phyloP scores from a whole-genome alignment of 345 rosid genomes.

The Cardiospermum halicacabum region DNA sequence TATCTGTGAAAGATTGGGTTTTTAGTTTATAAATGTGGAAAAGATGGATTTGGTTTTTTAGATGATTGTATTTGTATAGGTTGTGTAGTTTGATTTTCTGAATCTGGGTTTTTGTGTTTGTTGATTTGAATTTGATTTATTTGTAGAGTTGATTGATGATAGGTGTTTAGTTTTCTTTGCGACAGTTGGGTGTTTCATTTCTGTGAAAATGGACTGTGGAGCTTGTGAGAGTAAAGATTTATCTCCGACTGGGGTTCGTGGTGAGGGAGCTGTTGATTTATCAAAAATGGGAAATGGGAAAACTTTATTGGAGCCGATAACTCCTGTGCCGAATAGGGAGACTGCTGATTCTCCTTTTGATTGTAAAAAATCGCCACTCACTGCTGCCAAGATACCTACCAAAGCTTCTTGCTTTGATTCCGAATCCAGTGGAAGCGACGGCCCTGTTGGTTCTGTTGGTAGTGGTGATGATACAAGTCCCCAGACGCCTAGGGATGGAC shows the following conservation, averaged over 20 bases:
- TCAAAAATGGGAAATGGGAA: background rate
- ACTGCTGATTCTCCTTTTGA: constrained; percentile 30
- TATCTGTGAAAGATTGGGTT: background rate
- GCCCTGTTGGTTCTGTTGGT: background rate
- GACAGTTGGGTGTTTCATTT: constrained; percentile 8
- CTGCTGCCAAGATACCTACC: constrained; percentile 17
- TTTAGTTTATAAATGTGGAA: background rate
- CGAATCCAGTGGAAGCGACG: constrained; percentile 9
- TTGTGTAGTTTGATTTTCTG: background rate
- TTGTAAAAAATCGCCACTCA: constrained; percentile 28
- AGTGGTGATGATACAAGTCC: constrained; percentile 23
- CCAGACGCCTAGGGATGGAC: constrained; percentile 39
- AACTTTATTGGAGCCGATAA: constrained; percentile 28
- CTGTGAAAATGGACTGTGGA: constrained; percentile 26
- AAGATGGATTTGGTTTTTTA: background rate
- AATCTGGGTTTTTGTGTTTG: background rate
- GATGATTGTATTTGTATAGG: background rate
- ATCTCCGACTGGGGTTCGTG: constrained; percentile 7
- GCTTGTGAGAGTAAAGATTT: constrained; percentile 1
- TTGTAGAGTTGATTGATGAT: background rate
- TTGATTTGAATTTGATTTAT: background rate
- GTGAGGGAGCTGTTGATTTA: constrained; percentile 11
- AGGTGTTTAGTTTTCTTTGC: background rate
- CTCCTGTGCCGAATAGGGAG: constrained; percentile 40
- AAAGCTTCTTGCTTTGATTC: constrained; percentile 17